A percentile compares a stretch with the other conserved stretches of the same genome.
These are phyloP conservation scores for Penicillium paradoxum DNA, from an alignment of 495 filamentous ascomycete genomes.

Conservation along the genomic window DNA sequence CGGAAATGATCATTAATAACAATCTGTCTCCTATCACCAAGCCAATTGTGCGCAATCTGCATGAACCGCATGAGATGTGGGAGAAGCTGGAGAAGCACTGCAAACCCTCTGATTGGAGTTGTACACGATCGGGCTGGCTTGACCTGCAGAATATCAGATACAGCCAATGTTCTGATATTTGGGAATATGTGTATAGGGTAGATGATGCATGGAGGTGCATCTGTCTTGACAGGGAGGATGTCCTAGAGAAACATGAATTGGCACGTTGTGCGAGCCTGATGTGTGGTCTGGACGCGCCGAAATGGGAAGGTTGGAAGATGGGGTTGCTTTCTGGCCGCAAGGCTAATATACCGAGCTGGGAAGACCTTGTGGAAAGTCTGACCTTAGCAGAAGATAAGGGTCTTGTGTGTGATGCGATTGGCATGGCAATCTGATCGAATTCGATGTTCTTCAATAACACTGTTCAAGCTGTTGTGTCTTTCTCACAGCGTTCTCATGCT, in stretches of 20 bases:
- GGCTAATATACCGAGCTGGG: background rate
- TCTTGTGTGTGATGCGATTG: background rate
- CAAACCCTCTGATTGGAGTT: slow-evolving; percentile 1
- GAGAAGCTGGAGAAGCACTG: slow-evolving; percentile 3
- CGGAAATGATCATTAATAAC: background rate
- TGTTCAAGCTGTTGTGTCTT: background rate
- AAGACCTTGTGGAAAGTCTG: background rate
- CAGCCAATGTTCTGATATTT: background rate
- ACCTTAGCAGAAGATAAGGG: background rate
- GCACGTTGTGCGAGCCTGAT: slow-evolving; percentile 1
- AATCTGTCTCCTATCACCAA: background rate
- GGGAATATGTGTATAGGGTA: slow-evolving; percentile 2
- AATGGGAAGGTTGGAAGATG: slow-evolving; percentile 6
- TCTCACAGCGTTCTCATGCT: background rate
- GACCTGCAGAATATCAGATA: background rate
- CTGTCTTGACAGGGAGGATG: slow-evolving; percentile 1
- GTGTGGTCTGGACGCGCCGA: background rate
- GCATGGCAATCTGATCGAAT: background rate
- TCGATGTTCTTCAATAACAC: background rate
- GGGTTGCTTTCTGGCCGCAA: background rate
- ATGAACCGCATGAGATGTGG: slow-evolving; percentile 1
- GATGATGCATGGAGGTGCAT: slow-evolving; percentile 5
- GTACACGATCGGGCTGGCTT: background rate
- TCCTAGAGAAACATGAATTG: background rate
- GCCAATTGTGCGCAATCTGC: slow-evolving; percentile 1